Conservation (phyloP, 257 asterid species). For the Rhazya stricta region DNA sequence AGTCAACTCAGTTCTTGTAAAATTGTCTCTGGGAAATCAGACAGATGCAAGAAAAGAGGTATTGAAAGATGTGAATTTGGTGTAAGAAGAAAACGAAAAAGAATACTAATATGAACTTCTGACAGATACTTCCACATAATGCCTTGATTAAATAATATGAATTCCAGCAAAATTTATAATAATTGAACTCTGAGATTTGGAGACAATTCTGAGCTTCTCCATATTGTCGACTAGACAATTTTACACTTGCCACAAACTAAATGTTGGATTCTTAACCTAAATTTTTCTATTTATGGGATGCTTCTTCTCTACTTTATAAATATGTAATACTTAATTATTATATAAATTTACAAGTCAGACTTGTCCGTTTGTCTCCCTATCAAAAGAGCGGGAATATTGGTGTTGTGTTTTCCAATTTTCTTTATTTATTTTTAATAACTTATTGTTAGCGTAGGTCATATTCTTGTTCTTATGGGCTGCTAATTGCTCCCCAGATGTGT, state of each 20-base stretch:
- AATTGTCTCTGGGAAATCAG: neutral
- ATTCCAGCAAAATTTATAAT: neutral
- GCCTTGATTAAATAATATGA: neutral
- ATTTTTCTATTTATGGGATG: constrained; percentile 24
- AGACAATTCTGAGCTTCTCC: constrained; percentile 39
- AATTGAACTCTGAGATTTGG: neutral
- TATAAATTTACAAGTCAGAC: too few species aligned
- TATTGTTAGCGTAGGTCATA: neutral
- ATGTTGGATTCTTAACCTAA: constrained; percentile 25
- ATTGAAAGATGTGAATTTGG: neutral
- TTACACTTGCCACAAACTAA: too few species aligned
- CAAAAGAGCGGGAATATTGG: constrained; percentile 67
- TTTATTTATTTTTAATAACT: neutral
- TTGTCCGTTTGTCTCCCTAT: constrained; percentile 63
- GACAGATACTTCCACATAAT: neutral
- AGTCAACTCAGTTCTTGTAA: too few species aligned
- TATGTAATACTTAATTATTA: too few species aligned
- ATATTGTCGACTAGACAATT: constrained; percentile 41
- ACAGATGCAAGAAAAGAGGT: neutral
- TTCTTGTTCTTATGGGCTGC: too few species aligned
- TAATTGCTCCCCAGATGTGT: too few species aligned
- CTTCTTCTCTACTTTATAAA: too few species aligned
- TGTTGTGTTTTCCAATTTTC: constrained; percentile 30
- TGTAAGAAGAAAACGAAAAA: too few species aligned
- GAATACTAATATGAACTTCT: neutral